Evolutionary conservation across 257 asterid species (phyloP).

Genomic region (Euphrasia confusa): DNA sequence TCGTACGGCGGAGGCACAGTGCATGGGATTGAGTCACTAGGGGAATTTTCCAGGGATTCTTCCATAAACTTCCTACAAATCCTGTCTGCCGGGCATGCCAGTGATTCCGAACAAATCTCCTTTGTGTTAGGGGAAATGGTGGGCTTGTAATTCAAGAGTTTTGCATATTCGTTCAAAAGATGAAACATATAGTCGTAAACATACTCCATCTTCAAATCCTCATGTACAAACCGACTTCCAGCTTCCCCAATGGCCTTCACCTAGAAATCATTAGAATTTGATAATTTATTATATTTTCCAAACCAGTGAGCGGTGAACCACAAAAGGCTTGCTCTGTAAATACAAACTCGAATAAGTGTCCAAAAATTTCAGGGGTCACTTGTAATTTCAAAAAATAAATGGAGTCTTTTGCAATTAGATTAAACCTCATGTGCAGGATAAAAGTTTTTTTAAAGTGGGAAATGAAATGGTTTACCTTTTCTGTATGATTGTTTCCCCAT

Average conservation of each 20-base stretch:
- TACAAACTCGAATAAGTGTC: not conserved
- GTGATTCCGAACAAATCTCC: slow-evolving; percentile 61
- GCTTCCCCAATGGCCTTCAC: slow-evolving; percentile 70
- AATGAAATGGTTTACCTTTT: slow-evolving; percentile 38
- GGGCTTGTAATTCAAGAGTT: slow-evolving; percentile 63
- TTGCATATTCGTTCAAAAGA: slow-evolving; percentile 65
- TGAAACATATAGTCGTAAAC: slow-evolving; percentile 77
- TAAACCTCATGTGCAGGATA: not conserved
- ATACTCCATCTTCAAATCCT: slow-evolving; percentile 68
- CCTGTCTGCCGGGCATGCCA: slow-evolving; percentile 54
- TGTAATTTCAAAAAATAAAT: not conserved
- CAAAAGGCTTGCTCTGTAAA: not conserved
- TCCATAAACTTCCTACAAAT: slow-evolving; percentile 62
- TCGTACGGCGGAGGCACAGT: slow-evolving; percentile 63
- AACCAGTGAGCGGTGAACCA: too few relatives aligned
- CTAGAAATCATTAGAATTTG: slow-evolving; percentile 31
- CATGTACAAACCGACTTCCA: slow-evolving; percentile 69
- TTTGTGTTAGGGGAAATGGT: slow-evolving; percentile 44
- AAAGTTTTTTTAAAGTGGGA: not conserved
- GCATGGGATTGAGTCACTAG: slow-evolving; percentile 58
- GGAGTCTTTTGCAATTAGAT: not conserved
- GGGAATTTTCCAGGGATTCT: slow-evolving; percentile 61
- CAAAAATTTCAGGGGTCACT: not conserved
- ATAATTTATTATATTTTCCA: not conserved
- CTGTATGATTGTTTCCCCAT: slow-evolving; percentile 71